Evolutionary conservation across 1,139 yeast genomes (phyloP).

Genomic region (Zygosaccharomyces sapae): DNA sequence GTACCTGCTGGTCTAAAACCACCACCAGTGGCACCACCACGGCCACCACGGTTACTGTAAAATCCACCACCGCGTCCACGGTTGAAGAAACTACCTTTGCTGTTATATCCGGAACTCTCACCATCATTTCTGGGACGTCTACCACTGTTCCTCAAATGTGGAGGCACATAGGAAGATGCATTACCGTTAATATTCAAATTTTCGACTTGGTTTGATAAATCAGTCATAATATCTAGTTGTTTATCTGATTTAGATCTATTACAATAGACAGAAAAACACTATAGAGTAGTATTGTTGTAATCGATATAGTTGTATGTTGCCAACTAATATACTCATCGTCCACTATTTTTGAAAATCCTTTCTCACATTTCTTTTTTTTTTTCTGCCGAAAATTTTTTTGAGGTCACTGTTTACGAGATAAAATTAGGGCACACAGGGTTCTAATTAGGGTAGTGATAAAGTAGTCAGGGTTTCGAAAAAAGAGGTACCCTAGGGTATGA

Average conservation of each 20-base stretch:
- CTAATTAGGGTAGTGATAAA: not conserved
- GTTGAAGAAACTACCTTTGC: slow-evolving; percentile 20
- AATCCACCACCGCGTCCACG: slow-evolving; percentile 30
- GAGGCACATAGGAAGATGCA: slow-evolving; percentile 55
- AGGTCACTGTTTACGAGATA: not conserved
- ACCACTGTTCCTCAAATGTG: slow-evolving; percentile 50
- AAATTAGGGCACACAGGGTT: not conserved
- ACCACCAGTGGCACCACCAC: slow-evolving; percentile 39
- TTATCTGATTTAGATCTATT: no score
- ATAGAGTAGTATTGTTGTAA: not conserved
- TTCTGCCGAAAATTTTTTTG: not conserved
- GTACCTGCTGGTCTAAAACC: slow-evolving; percentile 39
- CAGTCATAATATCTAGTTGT: slow-evolving; percentile 37
- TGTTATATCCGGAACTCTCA: slow-evolving; percentile 22
- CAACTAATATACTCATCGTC: slow-evolving; percentile 1
- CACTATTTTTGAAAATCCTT: not conserved
- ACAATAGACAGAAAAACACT: no score
- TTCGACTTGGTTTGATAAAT: slow-evolving; percentile 43
- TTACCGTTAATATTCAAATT: slow-evolving; percentile 40
- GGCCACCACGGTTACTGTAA: slow-evolving; percentile 23
- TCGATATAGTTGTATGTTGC: not conserved
- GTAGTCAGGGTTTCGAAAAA: not conserved
- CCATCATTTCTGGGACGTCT: slow-evolving; percentile 23
- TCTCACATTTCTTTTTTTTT: not conserved
- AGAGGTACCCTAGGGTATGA: no score